phyloP scores from a whole-genome alignment of 1,284 basidiomycete species.

The Ceratorhiza oryzae-sativae region DNA sequence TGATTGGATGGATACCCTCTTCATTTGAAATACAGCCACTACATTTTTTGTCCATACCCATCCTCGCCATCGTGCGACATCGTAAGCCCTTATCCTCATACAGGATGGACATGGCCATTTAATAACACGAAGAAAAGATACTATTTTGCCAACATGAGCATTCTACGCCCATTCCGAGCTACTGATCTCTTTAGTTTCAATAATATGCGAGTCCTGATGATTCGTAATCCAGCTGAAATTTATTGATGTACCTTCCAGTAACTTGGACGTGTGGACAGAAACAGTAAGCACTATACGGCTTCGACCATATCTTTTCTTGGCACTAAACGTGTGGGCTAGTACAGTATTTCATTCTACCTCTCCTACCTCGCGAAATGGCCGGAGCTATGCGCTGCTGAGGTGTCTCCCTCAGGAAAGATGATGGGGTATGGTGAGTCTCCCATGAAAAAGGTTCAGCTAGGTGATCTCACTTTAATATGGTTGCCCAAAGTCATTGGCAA shows the following conservation, averaged over 20 bases:
- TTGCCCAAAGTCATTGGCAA: slow-evolving; percentile 75
- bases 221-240: slow-evolving; percentile 45
- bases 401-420: slow-evolving; percentile 76
- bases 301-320: not conserved
- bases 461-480: too few species aligned
- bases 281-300: slow-evolving; percentile 62
- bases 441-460: too few species aligned
- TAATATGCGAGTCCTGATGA: slow-evolving; percentile 66
- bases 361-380: slow-evolving; percentile 89
- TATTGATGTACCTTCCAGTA: slow-evolving; percentile 58
- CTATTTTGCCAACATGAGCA: slow-evolving; percentile 63
- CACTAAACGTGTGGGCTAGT: slow-evolving; percentile 57
- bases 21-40: not conserved
- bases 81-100: not conserved
- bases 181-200: slow-evolving; percentile 92
- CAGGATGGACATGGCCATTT: not conserved
- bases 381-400: slow-evolving; percentile 82
- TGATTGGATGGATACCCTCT: not conserved
- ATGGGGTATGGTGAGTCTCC: slow-evolving; percentile 78
- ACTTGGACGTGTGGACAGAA: slow-evolving; percentile 93
- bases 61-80: not conserved
- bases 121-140: not conserved
- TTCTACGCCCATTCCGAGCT: slow-evolving; percentile 82
- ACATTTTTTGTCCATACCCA: not conserved
- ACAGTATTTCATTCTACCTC: slow-evolving; percentile 85